Conservation (phyloP, 2,329 filamentous ascomycete genomes). For the Nothopassalora personata region DNA sequence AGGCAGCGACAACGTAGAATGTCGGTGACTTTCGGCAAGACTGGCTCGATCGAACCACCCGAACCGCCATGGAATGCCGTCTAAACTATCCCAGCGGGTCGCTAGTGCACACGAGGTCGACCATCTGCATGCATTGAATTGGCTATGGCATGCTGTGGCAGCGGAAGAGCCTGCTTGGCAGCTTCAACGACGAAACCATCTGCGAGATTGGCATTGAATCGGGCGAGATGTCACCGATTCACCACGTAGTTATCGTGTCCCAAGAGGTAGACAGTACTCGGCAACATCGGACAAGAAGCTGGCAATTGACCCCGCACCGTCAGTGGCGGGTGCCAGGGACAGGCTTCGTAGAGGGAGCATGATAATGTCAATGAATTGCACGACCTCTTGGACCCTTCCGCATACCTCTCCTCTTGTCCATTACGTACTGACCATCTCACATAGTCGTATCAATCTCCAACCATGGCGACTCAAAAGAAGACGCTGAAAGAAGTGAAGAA, state of each 20-base stretch:
- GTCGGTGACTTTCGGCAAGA: no score
- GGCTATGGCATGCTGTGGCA: no score
- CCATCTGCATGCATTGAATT: no score
- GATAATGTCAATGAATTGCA: background rate
- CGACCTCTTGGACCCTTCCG: background rate
- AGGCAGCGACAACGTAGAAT: no score
- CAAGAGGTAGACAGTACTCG: background rate
- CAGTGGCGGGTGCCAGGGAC: background rate
- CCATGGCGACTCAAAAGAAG: conserved; percentile 12
- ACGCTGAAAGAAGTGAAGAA: conserved; percentile 15
- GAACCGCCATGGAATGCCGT: no score
- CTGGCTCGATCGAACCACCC: no score
- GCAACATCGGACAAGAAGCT: background rate
- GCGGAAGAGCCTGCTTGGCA: no score
- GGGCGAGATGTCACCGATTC: no score
- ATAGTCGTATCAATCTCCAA: background rate
- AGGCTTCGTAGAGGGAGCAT: background rate
- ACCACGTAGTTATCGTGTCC: background rate
- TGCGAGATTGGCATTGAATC: no score
- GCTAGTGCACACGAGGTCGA: no score
- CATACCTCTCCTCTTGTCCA: background rate
- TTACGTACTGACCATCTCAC: background rate
- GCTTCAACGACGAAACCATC: no score
- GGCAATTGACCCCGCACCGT: conserved; percentile 1
- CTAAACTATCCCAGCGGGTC: no score